Conservation (phyloP, 2,329 filamentous ascomycete genomes). For the Cadophora malorum region DNA sequence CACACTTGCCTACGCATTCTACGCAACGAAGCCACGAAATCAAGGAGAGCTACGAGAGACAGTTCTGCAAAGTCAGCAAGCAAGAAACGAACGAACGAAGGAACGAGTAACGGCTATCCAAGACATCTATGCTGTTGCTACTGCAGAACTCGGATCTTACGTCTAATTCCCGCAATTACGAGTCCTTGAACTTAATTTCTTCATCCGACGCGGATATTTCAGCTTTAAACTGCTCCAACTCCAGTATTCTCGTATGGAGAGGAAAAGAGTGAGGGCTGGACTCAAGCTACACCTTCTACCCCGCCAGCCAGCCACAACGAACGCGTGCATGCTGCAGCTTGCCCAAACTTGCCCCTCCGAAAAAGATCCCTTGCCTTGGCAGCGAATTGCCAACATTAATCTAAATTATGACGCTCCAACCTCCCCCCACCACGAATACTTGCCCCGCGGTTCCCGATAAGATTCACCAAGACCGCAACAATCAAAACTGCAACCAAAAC, state of each 20-base stretch:
- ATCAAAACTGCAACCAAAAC: background rate
- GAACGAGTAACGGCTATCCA: background rate
- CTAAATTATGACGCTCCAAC: conserved; percentile 19
- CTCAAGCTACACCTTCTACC: conserved; percentile 9
- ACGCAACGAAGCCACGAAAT: conserved; percentile 2
- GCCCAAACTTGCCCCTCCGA: background rate
- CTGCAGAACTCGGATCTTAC: background rate
- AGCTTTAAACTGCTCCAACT: background rate
- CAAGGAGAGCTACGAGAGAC: background rate
- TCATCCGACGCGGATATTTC: background rate
- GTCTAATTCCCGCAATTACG: background rate
- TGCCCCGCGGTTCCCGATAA: conserved; percentile 15
- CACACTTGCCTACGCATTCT: conserved; percentile 8
- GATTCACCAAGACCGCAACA: background rate
- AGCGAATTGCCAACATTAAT: conserved; percentile 7
- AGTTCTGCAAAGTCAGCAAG: background rate
- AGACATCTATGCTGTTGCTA: too few species aligned
- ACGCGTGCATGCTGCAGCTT: conserved; percentile 10
- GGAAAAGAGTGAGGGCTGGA: background rate
- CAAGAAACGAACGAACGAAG: background rate
- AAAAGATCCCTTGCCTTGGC: conserved; percentile 14
- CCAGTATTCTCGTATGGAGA: background rate
- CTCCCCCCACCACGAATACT: background rate
- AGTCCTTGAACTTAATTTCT: background rate
- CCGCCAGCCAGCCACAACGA: conserved; percentile 5